Evolutionary conservation across 2,329 filamentous ascomycete species (phyloP), one percentile per base, ranked within the genome.

Genomic region (Helminthosporium solani): DNA sequence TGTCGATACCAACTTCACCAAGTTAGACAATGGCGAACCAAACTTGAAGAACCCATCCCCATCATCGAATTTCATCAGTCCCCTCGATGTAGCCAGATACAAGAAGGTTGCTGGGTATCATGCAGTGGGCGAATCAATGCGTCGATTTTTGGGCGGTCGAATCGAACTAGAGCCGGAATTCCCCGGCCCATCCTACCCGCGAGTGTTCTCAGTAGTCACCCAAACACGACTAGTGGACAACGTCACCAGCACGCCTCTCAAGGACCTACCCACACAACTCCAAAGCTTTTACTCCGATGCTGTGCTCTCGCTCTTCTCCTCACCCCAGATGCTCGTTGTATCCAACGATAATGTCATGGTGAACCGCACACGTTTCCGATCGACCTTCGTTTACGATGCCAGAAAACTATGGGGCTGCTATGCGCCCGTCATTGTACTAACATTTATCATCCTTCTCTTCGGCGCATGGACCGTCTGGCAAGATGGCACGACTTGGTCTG

Each of bases 201-300:
- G 56, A 9, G 56, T 61, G 2, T 49, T 58, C 30, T 65, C 63
- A 3, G 63, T 71, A 3, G 66, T 72, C 15, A 63, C 73, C 7
- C 72, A 73, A 46, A 78, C 75, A 1, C 65, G 66, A n/a, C 61
- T 79, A 1, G 62, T 78, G 15, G 60, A 73, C 52, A 58, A 58
- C 9, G 66, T 53, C 5, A 66, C 56, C 2, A 60, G 53, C 18
- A 50, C 60, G 15, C 60, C 65, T 0, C 52, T 59, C 35, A 20
- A 40, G 3, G 50, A 67, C n/a, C 52, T 70, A 0, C 44, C 45
- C 1, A 39, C 51, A 4, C 50, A 59, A 7, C 46, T 69, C 7
- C 61, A 67, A 33, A 23, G 36, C 2, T 63, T 70, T 44, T 70
- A 69, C 44, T 52, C 63, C 2, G 60, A 68, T 36, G 62, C 70